Base-by-base conservation (phyloP, 2,329 filamentous ascomycete species). In the Epichloe glyceriae region DNA sequence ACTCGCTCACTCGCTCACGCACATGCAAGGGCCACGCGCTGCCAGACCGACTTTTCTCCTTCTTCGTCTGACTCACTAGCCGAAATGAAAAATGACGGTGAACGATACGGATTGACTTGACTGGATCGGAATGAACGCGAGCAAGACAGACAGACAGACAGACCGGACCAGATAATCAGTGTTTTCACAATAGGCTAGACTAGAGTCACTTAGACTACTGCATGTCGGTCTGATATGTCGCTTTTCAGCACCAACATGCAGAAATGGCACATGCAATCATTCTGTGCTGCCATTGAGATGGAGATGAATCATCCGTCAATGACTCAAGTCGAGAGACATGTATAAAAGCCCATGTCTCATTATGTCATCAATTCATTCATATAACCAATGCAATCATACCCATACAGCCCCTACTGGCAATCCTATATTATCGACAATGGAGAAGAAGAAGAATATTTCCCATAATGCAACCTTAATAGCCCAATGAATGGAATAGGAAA, bases 321-420 rank as follows among this genome's bases (percentile, higher is more conserved):
- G 8, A 30, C 8, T 41, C 39, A 41, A 19, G 39, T 17, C n/a
- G 7, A 41, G n/a, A 20, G 3, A 30, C 17, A 41, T 20, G 17
- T 7, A 38, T 17, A 4, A 17, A 2, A 4, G 2, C 15, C 8
- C 33, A n/a, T 20, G 17, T 49, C 47, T 50, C 54, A 55, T 61
- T 57, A 58, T 61, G 57, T 66, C 65, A 62, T 68, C 57, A 67
- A 58, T 67, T 68, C 66, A 66, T 68, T 52, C 50, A 46, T 52
- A 35, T 44, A 52, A 41, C 63, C 64, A 62, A 65, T 67, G 57
- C 63, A 61, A 60, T 65, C 63, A 61, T 67, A 54, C 53, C 53
- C 53, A 30, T 41, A 26, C 41, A 15, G 11, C 37, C 17, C 39
- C n/a, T 20, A 57, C 12, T 20, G 57, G 60, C 46, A 57, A 50